phyloP scores from a whole-genome alignment of 441 rosid species.

The Populus tomentosa region DNA sequence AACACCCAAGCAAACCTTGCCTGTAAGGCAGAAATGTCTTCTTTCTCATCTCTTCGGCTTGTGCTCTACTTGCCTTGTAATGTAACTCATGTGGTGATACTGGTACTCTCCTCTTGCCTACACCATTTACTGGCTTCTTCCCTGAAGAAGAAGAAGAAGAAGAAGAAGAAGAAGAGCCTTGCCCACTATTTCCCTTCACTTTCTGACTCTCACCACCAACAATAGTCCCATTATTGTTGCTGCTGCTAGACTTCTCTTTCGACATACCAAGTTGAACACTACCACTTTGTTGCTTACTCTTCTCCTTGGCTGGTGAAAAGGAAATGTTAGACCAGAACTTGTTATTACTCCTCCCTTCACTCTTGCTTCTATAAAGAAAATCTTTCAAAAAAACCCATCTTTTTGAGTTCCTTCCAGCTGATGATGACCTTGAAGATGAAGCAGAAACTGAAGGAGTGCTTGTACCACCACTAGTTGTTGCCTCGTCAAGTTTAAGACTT shows the following conservation, averaged over 20 bases:
- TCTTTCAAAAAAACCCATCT: slow-evolving; percentile 94
- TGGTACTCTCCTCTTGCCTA: slow-evolving; percentile 65
- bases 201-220: slow-evolving; percentile 13
- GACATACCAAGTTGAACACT: slow-evolving; percentile 4
- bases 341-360: slow-evolving; percentile 87
- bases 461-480: slow-evolving; percentile 27
- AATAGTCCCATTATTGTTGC: background rate
- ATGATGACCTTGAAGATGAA: slow-evolving; percentile 77
- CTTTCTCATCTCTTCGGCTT: slow-evolving; percentile 95
- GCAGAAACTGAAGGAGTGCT: slow-evolving; percentile 56
- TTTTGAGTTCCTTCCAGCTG: slow-evolving; percentile 90
- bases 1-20: slow-evolving; percentile 87
- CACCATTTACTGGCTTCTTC: slow-evolving; percentile 67
- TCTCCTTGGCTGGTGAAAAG: slow-evolving; percentile 71
- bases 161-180: slow-evolving; percentile 2
- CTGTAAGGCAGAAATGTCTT: slow-evolving; percentile 87
- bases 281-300: slow-evolving; percentile 23
- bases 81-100: slow-evolving; percentile 90
- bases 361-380: slow-evolving; percentile 79
- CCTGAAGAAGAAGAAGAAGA: slow-evolving; percentile 1
- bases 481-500: slow-evolving; percentile 20
- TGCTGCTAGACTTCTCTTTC: slow-evolving; percentile 17
- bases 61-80: slow-evolving; percentile 86
- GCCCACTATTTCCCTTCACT: slow-evolving; percentile 17
- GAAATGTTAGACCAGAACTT: slow-evolving; percentile 90